phyloP scores from a whole-genome alignment of 2,329 filamentous ascomycete genomes.

The Epichloe coenophiala region DNA sequence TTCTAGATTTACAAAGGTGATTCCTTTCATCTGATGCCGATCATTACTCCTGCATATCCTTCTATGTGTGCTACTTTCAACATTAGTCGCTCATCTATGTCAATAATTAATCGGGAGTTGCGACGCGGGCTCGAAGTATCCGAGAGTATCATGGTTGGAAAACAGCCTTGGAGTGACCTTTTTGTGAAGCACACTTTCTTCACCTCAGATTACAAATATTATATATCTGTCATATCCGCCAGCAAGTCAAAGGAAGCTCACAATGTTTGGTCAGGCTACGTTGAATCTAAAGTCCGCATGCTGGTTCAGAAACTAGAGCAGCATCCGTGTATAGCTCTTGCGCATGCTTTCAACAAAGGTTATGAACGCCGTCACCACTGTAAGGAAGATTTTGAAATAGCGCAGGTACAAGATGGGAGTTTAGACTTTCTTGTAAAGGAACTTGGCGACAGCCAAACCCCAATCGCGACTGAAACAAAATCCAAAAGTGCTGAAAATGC shows the following conservation, averaged over 20 bases:
- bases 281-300: conserved; percentile 84
- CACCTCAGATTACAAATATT: conserved; percentile 86
- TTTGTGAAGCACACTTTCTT: conserved; percentile 85
- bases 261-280: conserved; percentile 76
- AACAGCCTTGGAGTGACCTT: conserved; percentile 70
- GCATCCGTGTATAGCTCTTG: conserved; percentile 65
- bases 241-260: conserved; percentile 75
- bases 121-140: conserved; percentile 64
- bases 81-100: conserved; percentile 73
- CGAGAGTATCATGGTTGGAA: conserved; percentile 64
- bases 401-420: conserved; percentile 40
- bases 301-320: conserved; percentile 74
- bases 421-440: conserved; percentile 31
- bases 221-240: conserved; percentile 74
- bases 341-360: conserved; percentile 85
- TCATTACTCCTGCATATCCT: conserved; percentile 94
- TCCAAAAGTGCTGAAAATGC: conserved; percentile 33
- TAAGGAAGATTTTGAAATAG: conserved; percentile 38
- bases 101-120: conserved; percentile 72
- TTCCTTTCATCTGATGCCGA: conserved; percentile 83
- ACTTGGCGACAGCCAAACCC: conserved; percentile 16
- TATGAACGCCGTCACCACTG: conserved; percentile 72
- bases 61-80: conserved; percentile 98
- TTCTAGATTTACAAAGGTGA: conserved; percentile 62
- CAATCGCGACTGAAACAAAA: not conserved